Evolutionary conservation across 805 yeast genomes (phyloP).

Genomic region (Saccharomyces kudriavzevii): DNA sequence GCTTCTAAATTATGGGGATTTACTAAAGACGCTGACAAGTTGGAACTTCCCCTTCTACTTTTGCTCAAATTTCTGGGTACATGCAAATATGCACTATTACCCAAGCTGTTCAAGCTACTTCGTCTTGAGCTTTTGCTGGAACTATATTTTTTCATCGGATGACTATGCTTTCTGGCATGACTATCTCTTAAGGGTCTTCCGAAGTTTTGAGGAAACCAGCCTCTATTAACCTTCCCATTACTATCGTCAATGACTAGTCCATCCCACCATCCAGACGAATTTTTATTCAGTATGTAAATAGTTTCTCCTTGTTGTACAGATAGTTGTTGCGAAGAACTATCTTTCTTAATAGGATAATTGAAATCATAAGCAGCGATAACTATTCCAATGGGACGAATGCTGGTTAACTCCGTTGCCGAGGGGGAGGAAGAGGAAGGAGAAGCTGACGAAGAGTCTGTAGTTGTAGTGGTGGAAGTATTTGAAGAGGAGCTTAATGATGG

Average conservation of each 20-base stretch:
- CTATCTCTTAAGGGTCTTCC: constrained; percentile 10
- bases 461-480: neutral
- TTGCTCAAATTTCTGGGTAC: constrained; percentile 3
- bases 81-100: neutral
- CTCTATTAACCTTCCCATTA: constrained; percentile 43
- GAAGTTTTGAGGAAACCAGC: constrained; percentile 79
- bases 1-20: neutral
- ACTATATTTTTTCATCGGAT: neutral
- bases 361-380: constrained; percentile 18
- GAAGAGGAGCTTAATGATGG: neutral
- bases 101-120: constrained; percentile 16
- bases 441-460: neutral
- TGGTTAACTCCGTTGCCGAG: constrained; percentile 2
- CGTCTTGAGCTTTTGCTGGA: constrained; percentile 9
- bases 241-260: constrained; percentile 40
- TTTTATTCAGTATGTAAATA: constrained; percentile 57
- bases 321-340: constrained; percentile 9
- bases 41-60: constrained; percentile 6
- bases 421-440: neutral
- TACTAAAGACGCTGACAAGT: neutral
- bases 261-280: constrained; percentile 81
- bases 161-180: constrained; percentile 7
- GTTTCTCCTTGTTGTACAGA: constrained; percentile 50
- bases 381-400: constrained; percentile 12
- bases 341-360: constrained; percentile 6